Evolutionary conservation across 2,329 filamentous ascomycete genomes (phyloP).

Genomic region (Pestalotiopsis sp.): DNA sequence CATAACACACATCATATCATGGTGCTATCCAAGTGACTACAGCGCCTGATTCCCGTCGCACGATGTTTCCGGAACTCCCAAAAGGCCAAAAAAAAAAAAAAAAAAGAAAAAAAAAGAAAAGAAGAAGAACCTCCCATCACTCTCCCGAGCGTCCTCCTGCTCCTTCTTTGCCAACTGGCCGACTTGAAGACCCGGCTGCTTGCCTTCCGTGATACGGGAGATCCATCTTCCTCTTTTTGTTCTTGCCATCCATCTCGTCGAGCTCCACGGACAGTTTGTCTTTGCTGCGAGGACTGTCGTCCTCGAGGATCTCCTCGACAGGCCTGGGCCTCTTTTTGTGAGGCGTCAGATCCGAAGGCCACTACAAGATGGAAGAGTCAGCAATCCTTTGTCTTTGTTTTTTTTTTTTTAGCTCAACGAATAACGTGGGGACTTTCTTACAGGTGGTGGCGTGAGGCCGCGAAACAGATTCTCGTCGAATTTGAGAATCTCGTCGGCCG

Average conservation of each 20-base stretch:
- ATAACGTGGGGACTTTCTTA: neutral
- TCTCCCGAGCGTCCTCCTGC: neutral
- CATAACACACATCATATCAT: too few relatives aligned
- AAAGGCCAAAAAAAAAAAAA: neutral
- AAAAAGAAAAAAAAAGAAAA: neutral
- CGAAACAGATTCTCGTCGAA: conserved; percentile 20
- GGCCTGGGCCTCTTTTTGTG: conserved; percentile 23
- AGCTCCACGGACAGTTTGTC: conserved; percentile 32
- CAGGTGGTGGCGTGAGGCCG: conserved; percentile 22
- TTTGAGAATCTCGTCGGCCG: conserved; percentile 12
- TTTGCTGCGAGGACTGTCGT: conserved; percentile 27
- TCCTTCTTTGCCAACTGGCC: neutral
- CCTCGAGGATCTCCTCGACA: conserved; percentile 25
- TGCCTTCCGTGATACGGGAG: neutral
- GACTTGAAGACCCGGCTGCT: neutral
- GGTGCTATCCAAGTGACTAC: neutral
- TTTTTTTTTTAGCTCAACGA: neutral
- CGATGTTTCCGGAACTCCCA: neutral
- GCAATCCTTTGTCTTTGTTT: neutral
- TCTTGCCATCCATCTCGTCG: conserved; percentile 21
- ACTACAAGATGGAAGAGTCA: neutral
- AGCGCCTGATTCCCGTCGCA: neutral
- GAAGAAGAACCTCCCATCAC: neutral
- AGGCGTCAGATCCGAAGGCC: conserved; percentile 19
- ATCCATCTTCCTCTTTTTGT: conserved; percentile 1